Evolutionary conservation across 176 grass and related monocot species (phyloP), one percentile per base, ranked within the genome.

Genomic region (Zea luxurians): DNA sequence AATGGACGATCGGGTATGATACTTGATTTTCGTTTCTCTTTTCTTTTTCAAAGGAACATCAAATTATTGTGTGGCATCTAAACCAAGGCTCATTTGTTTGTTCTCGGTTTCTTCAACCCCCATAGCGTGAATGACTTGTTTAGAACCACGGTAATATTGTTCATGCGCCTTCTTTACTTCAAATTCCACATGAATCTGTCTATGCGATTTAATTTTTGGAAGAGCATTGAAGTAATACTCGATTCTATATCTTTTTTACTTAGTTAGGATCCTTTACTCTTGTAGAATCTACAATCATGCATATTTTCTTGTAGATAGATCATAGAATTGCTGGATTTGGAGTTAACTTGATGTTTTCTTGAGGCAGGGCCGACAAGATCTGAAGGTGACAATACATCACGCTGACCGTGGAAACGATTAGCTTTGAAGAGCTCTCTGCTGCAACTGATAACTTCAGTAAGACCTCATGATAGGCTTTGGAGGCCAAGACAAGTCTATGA

Each of bases 401-500:
- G 11, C 52, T 67, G 46, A 67, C 47, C 17, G 37, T 66, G 13
- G 62, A 68, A 41, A 79, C 62, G 2, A 68, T 79, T 57, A 58
- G 16, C 64, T 79, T 79, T 38, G 1, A n/a, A n/a, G 37, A 68
- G 15, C 48, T 79, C 6, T 64, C 49, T 53, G 77, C 35, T 27
- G 64, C 64, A 55, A 69, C 77, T 17, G 38, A 10, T 52, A 53
- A 68, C 41, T 79, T 79, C 46, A 68, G 37, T 18, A 13, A 12
- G 10, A 50, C 61, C 37, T 18, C 47, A 7, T 6, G 47, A 67
- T 79, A 79, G 77, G 77, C 47, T 38, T 37, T 40, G 77, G 77
- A 20, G n/a, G 76, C 47, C 67, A 49, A 6, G 5, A 46, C 27
- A 48, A 21, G 77, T 79, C 20, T 79, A 79, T 79, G 64, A 68